phyloP scores from a whole-genome alignment of 352 stramenopile species.

The Thraustotheca clavata region DNA sequence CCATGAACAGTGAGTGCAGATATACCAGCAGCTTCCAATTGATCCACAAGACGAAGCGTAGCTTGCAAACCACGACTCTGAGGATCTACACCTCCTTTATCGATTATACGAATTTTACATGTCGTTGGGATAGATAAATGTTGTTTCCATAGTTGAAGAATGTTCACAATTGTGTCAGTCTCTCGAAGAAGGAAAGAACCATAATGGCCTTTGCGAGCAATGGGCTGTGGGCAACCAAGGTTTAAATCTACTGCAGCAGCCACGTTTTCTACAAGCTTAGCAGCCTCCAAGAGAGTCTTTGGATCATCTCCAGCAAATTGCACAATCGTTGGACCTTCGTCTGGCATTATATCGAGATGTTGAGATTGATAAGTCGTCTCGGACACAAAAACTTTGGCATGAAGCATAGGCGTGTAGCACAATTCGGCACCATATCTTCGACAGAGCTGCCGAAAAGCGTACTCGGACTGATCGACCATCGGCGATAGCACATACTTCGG shows the following conservation, averaged over 20 bases:
- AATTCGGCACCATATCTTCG: conserved; percentile 90
- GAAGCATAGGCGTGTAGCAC: conserved; percentile 99
- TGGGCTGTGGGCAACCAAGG: conserved; percentile 96
- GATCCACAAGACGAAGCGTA: conserved; percentile 86
- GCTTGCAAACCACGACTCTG: conserved; percentile 35
- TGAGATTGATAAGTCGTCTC: conserved; percentile 24
- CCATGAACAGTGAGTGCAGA: conserved; percentile 93
- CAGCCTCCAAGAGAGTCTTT: conserved; percentile 83
- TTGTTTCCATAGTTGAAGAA: conserved; percentile 77
- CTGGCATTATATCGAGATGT: conserved; percentile 31
- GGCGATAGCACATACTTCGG: conserved; percentile 2
- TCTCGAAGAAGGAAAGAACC: conserved; percentile 94
- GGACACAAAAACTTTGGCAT: conserved; percentile 54
- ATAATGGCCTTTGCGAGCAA: conserved; percentile 93
- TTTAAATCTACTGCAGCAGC: conserved; percentile 97
- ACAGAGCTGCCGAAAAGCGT: conserved; percentile 96
- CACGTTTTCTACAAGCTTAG: conserved; percentile 78
- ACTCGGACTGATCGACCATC: conserved; percentile 91
- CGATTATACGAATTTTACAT: conserved; percentile 94
- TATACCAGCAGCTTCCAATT: conserved; percentile 87
- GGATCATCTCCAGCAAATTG: conserved; percentile 93
- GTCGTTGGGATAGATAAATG: conserved; percentile 85
- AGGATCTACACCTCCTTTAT: conserved; percentile 30
- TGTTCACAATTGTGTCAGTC: conserved; percentile 68
- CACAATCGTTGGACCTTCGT: conserved; percentile 58